These are phyloP conservation scores for Hypoxylon sp. DNA, from an alignment of 2,329 filamentous ascomycete species.

Conservation along the genomic window DNA sequence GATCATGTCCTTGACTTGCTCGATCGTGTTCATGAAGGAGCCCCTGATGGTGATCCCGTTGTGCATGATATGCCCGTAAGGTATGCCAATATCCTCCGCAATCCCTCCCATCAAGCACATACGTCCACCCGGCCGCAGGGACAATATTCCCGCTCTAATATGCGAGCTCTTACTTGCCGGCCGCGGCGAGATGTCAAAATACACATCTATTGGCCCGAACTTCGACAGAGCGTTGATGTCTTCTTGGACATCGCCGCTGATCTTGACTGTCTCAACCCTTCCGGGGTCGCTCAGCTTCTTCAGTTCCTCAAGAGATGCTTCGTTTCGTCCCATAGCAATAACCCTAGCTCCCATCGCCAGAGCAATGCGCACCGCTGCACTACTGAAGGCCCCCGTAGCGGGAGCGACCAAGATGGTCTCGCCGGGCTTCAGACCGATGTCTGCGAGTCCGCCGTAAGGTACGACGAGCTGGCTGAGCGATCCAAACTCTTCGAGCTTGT, in stretches of 20 bases:
- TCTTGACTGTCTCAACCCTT: constrained; percentile 49
- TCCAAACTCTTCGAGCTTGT: constrained; percentile 29
- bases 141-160: constrained; percentile 48
- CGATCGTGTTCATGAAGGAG: constrained; percentile 52
- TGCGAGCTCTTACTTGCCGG: constrained; percentile 47
- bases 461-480: constrained; percentile 26
- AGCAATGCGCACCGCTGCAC: constrained; percentile 53
- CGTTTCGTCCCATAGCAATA: constrained; percentile 55
- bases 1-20: constrained; percentile 48
- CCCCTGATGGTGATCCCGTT: constrained; percentile 49
- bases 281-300: constrained; percentile 33
- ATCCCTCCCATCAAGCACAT: constrained; percentile 43
- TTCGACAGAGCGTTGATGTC: constrained; percentile 39
- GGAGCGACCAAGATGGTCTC: constrained; percentile 56
- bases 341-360: constrained; percentile 58
- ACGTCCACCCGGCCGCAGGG: constrained; percentile 45
- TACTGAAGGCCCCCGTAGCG: constrained; percentile 56
- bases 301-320: constrained; percentile 37
- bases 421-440: constrained; percentile 48
- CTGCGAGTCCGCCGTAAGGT: constrained; percentile 33
- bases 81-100: constrained; percentile 41
- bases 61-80: constrained; percentile 43
- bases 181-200: constrained; percentile 55
- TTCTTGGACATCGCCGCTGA: constrained; percentile 48
- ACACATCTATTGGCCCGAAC: constrained; percentile 49